Evolutionary conservation across 768 basidiomycete genomes (phyloP), one percentile per base, ranked within the genome.

Genomic region (Floccularia luteovirens): DNA sequence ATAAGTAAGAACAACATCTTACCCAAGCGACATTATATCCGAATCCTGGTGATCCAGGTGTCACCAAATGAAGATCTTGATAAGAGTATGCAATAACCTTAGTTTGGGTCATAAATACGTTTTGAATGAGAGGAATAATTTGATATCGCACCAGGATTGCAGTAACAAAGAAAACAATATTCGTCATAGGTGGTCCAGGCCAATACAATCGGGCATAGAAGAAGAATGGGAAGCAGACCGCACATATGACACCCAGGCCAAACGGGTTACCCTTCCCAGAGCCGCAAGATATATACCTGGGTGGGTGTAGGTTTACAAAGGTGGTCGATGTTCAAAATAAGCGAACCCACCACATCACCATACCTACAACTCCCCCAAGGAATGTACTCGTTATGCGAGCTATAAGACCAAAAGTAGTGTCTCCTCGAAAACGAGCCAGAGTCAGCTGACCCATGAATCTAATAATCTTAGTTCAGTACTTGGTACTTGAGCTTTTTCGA

Each of bases 371-470:
- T 4, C 77, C 76, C 5, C 86, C 86, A 19, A 69, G 56, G 43
- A 86, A 81, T 1, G 86, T 88, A 35, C 75, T 75, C 3, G 70
- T 25, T 17, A 85, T 67, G 41, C 86, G 72, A 1, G 74, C 65
- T 3, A 77, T 59, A 11, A 85, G 66, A 2, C 74, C 81, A 43
- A 82, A 82, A 0, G 74, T 69, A 0, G 85, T 90, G 38, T 90
- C 86, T 1, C 85, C 86, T 31, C 80, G 69, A 51, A 85, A 88
- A 13, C 84, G 74, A 6, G 79, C 64, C 0, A 85, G 56, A 0
- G 82, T 82, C 4, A 86, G 61, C 49, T 88, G 86, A 0, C 75
- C 83, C 79, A 88, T 86, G 51, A 87, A 69, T 13, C 80, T 84
- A 40, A n/a, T 31, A 22, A 41, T 30, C 2, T 12, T 13, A 24